These are phyloP conservation scores for Fusarium floridanum DNA, from an alignment of 2,329 filamentous ascomycete species.

Conservation along the genomic window DNA sequence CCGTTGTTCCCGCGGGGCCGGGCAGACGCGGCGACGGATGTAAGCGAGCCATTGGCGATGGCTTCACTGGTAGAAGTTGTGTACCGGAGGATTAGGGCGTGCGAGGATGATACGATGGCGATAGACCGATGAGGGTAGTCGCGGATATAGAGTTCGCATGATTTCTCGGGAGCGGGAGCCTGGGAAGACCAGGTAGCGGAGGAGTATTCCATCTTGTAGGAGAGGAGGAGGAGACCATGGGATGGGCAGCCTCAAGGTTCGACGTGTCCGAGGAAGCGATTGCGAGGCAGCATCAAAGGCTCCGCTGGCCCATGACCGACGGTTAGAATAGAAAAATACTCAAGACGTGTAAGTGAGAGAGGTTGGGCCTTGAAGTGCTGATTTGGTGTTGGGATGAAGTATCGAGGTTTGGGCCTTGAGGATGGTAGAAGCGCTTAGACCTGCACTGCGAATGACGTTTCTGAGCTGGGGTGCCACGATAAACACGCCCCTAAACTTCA, in stretches of 20 bases:
- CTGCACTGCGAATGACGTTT: slow-evolving; percentile 37
- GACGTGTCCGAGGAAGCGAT: slow-evolving; percentile 24
- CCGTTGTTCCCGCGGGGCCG: slow-evolving; percentile 58
- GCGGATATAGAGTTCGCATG: slow-evolving; percentile 85
- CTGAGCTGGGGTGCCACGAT: slow-evolving; percentile 35
- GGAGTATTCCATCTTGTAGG: slow-evolving; percentile 62
- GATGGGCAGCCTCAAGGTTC: slow-evolving; percentile 22
- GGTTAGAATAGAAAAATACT: background rate
- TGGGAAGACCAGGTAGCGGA: slow-evolving; percentile 60
- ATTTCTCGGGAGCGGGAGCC: slow-evolving; percentile 66
- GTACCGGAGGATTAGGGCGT: slow-evolving; percentile 88
- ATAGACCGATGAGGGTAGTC: slow-evolving; percentile 90
- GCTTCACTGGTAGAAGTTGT: slow-evolving; percentile 74
- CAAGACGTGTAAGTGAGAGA: background rate
- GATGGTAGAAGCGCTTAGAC: slow-evolving; percentile 31
- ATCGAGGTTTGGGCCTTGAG: slow-evolving; percentile 36
- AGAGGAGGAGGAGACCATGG: slow-evolving; percentile 16
- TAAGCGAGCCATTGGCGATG: slow-evolving; percentile 69
- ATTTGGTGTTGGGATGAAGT: slow-evolving; percentile 30
- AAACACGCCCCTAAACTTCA: slow-evolving; percentile 22
- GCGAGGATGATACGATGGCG: slow-evolving; percentile 82
- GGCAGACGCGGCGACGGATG: slow-evolving; percentile 63
- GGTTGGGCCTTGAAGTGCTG: slow-evolving; percentile 26
- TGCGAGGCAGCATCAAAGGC: slow-evolving; percentile 22
- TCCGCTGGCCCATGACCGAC: slow-evolving; percentile 24